Conservation (phyloP, 2,329 filamentous ascomycete genomes). For the Pseudopyricularia cyperi region DNA sequence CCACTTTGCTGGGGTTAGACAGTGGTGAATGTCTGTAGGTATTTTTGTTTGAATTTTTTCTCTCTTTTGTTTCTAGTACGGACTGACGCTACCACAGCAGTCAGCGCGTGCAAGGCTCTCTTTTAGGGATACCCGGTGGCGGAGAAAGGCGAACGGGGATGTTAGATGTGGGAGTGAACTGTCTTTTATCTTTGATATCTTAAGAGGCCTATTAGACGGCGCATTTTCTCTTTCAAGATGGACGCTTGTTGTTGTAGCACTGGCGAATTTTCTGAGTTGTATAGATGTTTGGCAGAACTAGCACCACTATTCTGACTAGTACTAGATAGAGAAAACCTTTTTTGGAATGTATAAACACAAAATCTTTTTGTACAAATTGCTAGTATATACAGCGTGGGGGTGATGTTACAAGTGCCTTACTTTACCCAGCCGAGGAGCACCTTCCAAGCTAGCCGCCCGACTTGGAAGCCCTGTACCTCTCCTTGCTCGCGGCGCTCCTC, state of each 20-base stretch:
- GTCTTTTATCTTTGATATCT: too few species aligned
- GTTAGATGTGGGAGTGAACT: too few species aligned
- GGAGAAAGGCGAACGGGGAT: neutral
- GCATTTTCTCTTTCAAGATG: too few species aligned
- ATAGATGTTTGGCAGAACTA: too few species aligned
- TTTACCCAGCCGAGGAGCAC: neutral
- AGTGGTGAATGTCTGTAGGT: too few species aligned
- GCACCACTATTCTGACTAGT: neutral
- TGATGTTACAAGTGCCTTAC: neutral
- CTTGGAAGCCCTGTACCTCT: neutral
- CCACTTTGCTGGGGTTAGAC: too few species aligned
- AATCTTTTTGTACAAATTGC: too few species aligned
- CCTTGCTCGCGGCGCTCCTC: constrained; percentile 22
- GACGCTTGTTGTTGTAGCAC: too few species aligned
- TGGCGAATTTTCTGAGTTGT: too few species aligned
- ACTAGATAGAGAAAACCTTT: neutral
- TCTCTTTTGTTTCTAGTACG: neutral
- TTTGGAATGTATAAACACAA: too few species aligned
- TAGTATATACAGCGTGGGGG: too few species aligned
- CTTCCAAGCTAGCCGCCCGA: neutral
- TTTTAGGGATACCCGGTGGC: neutral
- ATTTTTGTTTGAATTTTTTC: neutral
- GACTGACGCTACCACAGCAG: neutral
- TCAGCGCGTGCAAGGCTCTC: neutral
- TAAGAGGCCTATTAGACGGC: too few species aligned